Evolutionary conservation across 2,329 filamentous ascomycete genomes (phyloP).

Genomic region (Verticillium nonalfalfae): DNA sequence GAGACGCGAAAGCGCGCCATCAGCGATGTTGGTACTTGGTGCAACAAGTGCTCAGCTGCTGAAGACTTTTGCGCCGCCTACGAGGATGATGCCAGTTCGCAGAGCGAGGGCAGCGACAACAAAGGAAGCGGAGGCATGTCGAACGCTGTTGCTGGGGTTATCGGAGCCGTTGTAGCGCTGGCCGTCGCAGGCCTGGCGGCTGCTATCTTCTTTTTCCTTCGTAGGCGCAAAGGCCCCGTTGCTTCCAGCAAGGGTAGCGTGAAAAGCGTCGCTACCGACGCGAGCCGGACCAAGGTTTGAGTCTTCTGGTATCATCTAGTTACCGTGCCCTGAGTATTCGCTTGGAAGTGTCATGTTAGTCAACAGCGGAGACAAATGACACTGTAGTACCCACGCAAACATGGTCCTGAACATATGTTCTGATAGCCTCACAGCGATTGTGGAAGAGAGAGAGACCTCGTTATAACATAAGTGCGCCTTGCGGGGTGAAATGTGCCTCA

Average conservation of each 20-base stretch:
- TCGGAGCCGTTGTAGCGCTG: conserved; percentile 24
- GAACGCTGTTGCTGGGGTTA: conserved; percentile 24
- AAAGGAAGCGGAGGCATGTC: conserved; percentile 18
- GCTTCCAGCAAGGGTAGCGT: not conserved
- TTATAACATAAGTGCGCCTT: not conserved
- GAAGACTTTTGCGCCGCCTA: conserved; percentile 24
- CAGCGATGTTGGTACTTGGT: conserved; percentile 22
- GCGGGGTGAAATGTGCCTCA: not conserved
- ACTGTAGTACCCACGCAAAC: too few relatives aligned
- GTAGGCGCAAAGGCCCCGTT: not conserved
- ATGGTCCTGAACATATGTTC: too few relatives aligned
- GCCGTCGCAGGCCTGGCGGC: conserved; percentile 15
- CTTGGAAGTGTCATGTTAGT: too few relatives aligned
- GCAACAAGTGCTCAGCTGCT: conserved; percentile 16
- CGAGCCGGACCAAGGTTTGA: not conserved
- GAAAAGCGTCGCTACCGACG: not conserved
- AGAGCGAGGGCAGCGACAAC: conserved; percentile 1
- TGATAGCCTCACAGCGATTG: too few relatives aligned
- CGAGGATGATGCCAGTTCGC: conserved; percentile 9
- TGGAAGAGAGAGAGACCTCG: not conserved
- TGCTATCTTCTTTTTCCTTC: not conserved
- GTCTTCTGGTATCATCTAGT: not conserved
- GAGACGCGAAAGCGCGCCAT: conserved; percentile 22
- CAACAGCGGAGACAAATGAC: too few relatives aligned
- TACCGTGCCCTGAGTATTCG: too few relatives aligned